Evolutionary conservation across 208 protist genomes (phyloP).

Genomic region (Angomonas deanei): DNA sequence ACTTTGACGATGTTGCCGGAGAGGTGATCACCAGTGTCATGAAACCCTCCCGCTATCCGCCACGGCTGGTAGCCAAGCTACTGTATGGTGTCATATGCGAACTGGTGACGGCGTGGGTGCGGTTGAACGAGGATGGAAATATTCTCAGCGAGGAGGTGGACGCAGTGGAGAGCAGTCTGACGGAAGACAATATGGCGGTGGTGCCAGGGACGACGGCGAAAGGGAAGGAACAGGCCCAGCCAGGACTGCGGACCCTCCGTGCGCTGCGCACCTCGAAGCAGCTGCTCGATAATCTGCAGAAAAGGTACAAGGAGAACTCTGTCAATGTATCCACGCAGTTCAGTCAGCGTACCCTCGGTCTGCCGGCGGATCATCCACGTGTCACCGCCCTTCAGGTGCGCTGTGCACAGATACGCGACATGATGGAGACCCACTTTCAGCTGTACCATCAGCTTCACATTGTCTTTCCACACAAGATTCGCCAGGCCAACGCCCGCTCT

Average conservation of each 20-base stretch:
- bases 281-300: background rate
- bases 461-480: conserved; percentile 24
- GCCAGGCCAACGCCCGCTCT: conserved; percentile 1
- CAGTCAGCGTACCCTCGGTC: background rate
- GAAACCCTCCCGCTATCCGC: conserved; percentile 38
- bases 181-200: background rate
- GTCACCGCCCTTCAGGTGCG: conserved; percentile 42
- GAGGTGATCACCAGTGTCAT: conserved; percentile 39
- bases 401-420: conserved; percentile 26
- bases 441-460: conserved; percentile 39
- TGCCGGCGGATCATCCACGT: conserved; percentile 20
- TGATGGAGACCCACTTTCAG: conserved; percentile 48
- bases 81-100: conserved; percentile 43
- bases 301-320: background rate
- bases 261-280: background rate
- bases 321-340: background rate
- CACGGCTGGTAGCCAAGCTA: conserved; percentile 38
- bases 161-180: background rate
- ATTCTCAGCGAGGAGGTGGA: conserved; percentile 19
- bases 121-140: conserved; percentile 27
- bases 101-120: conserved; percentile 38
- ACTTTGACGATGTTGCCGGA: conserved; percentile 20
- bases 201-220: background rate
- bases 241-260: background rate
- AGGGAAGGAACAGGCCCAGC: background rate